Base-by-base conservation (phyloP, 164 flowering plant genomes). In the Vitis labrusca region DNA sequence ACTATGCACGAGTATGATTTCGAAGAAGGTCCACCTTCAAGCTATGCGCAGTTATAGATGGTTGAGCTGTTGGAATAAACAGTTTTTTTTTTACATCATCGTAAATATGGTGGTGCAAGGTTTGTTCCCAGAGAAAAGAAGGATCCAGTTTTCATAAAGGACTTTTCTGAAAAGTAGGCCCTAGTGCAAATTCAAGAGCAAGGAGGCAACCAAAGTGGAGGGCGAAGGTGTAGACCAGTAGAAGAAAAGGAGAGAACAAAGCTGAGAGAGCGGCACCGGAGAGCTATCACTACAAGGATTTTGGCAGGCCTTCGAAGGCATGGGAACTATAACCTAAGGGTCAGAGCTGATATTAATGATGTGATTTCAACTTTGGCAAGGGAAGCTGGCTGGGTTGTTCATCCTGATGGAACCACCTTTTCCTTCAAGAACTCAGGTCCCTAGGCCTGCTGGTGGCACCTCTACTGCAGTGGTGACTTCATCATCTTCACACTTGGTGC, bases 331-430 rank as follows among this genome's bases (percentile, higher is more conserved):
- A 95, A 92, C 73, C 94, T 95, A 16, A 83, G 98, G 72, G 98
- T 95, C 62, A 85, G 99, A 69, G 99, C 99, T 66, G 99, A 95
- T 81, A 93, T 95, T 17, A 95, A 95, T 84, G 98, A 95, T 75
- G 99, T 95, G 9, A 95, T 95, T 81, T 88, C 92, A 1, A 96
- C 97, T 64, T 73, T 95, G 76, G 99, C 99, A 2, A 85, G 94
- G 76, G 98, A 95, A 77, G 99, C 99, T 72, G 99, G 99, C 9
- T 95, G 99, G 99, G 88, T 85, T 68, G 98, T 95, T 74, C 94
- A 93, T 72, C 98, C 98, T n/a, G 99, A 95, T 82, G 99, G 99
- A 66, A 95, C 99, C 68, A 89, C 99, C 51, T n/a, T 91, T 95
- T 69, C 99, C 96, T 70, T 84, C 97, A 49, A 85, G 81, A 78